Evolutionary conservation across 495 filamentous ascomycete genomes (phyloP).

Genomic region (Penicillium roqueforti): DNA sequence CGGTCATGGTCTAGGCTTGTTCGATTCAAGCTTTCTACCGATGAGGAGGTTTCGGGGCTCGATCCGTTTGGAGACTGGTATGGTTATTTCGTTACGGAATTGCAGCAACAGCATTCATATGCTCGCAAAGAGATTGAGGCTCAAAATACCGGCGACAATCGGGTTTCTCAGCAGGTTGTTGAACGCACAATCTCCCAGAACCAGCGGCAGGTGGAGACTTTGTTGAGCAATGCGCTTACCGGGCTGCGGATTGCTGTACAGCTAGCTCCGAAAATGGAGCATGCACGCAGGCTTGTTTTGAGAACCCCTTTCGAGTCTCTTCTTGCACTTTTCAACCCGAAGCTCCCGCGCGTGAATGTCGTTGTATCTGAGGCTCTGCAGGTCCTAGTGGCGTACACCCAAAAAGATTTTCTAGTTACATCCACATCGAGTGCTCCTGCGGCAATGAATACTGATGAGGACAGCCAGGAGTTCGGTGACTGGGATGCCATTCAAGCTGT

Average conservation of each 20-base stretch:
- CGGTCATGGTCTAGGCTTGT: constrained; percentile 76
- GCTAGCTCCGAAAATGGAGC: constrained; percentile 28
- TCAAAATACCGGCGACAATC: constrained; percentile 41
- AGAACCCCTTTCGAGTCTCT: constrained; percentile 36
- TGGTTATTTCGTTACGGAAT: constrained; percentile 51
- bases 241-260: constrained; percentile 51
- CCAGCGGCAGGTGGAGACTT: constrained; percentile 56
- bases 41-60: constrained; percentile 49
- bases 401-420: constrained; percentile 29
- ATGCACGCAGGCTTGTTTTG: constrained; percentile 33
- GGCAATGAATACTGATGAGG: constrained; percentile 44
- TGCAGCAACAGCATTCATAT: constrained; percentile 54
- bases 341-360: constrained; percentile 31
- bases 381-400: constrained; percentile 35
- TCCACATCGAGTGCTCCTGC: constrained; percentile 1
- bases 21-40: constrained; percentile 64
- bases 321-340: constrained; percentile 38
- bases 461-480: constrained; percentile 74
- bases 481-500: constrained; percentile 55
- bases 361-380: constrained; percentile 36
- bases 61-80: constrained; percentile 68
- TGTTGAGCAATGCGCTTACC: constrained; percentile 51
- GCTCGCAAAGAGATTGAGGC: constrained; percentile 59
- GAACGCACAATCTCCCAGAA: constrained; percentile 55
- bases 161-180: constrained; percentile 48